Percentiles rank a stretch among this genome's conserved stretches.
These are phyloP conservation scores for Termitomyces sp. DNA, from an alignment of 768 basidiomycete species.

Conservation along the genomic window DNA sequence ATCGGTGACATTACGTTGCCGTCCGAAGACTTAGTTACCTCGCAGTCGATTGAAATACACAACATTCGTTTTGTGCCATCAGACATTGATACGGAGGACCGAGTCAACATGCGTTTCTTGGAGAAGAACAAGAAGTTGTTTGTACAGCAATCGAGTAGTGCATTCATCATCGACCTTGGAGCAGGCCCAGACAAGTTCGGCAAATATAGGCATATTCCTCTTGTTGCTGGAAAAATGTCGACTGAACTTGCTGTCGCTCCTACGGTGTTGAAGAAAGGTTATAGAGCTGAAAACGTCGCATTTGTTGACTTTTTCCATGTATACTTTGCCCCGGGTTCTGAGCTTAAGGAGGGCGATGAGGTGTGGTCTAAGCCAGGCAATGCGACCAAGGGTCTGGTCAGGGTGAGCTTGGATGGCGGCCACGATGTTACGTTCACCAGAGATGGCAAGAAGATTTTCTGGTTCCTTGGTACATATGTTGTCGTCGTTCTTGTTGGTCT, in stretches of 20 bases:
- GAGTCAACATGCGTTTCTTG: constrained; percentile 53
- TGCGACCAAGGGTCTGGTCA: constrained; percentile 55
- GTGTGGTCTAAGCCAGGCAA: constrained; percentile 73
- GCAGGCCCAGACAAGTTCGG: constrained; percentile 42
- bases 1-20: constrained; percentile 57
- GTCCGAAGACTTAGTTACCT: constrained; percentile 15
- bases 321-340: constrained; percentile 46
- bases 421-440: constrained; percentile 64
- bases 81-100: constrained; percentile 42
- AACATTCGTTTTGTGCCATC: constrained; percentile 50
- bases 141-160: constrained; percentile 52
- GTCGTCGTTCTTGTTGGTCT: background rate
- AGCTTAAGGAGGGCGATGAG: constrained; percentile 35
- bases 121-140: constrained; percentile 50
- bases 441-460: constrained; percentile 65
- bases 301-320: constrained; percentile 72
- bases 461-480: constrained; percentile 66
- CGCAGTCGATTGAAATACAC: constrained; percentile 33
- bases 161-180: constrained; percentile 49
- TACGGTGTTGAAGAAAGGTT: constrained; percentile 12
- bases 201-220: constrained; percentile 40
- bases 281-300: constrained; percentile 40
- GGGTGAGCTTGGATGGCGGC: constrained; percentile 70
- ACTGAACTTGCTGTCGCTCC: constrained; percentile 50
- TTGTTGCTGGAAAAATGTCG: constrained; percentile 57